These are phyloP conservation scores for Aspergillus sp. DNA, from an alignment of 2,329 filamentous ascomycete species.

Conservation along the genomic window DNA sequence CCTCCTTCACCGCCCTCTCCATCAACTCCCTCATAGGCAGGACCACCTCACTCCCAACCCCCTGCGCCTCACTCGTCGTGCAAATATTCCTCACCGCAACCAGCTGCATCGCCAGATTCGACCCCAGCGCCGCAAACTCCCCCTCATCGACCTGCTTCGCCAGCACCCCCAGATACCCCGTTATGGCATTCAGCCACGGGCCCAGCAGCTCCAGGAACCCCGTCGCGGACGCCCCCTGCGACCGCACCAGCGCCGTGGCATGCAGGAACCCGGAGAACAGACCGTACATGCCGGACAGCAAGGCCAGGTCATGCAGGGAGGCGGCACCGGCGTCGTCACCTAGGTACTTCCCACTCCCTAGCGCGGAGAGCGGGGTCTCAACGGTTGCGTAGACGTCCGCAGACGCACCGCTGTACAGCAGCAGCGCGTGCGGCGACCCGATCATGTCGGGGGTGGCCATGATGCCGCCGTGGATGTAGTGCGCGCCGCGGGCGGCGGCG, in stretches of 20 bases:
- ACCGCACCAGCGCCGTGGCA: slow-evolving; percentile 9
- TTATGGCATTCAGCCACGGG: slow-evolving; percentile 12
- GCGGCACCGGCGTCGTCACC: slow-evolving; percentile 8
- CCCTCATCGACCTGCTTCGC: slow-evolving; percentile 11
- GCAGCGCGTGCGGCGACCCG: slow-evolving; percentile 7
- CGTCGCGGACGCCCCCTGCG: not conserved
- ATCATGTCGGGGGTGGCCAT: slow-evolving; percentile 15
- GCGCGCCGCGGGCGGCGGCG: slow-evolving; percentile 1
- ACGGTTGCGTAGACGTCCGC: not conserved
- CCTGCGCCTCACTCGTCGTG: slow-evolving; percentile 2
- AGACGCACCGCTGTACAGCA: slow-evolving; percentile 6
- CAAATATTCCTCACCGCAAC: slow-evolving; percentile 7
- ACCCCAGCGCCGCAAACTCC: slow-evolving; percentile 7
- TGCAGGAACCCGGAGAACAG: slow-evolving; percentile 16
- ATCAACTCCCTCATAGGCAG: slow-evolving; percentile 2
- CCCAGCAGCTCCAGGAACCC: slow-evolving; percentile 6
- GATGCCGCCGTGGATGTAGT: slow-evolving; percentile 14
- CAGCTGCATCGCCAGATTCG: slow-evolving; percentile 12
- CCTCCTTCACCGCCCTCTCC: slow-evolving; percentile 4
- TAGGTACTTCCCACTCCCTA: slow-evolving; percentile 7
- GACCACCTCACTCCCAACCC: slow-evolving; percentile 2
- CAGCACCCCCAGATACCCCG: slow-evolving; percentile 5
- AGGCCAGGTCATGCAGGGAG: slow-evolving; percentile 12
- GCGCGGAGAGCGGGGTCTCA: not conserved
- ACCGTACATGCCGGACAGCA: slow-evolving; percentile 14